Conservation (phyloP, 2,329 filamentous ascomycete genomes). For the Clathrospora elynae region DNA sequence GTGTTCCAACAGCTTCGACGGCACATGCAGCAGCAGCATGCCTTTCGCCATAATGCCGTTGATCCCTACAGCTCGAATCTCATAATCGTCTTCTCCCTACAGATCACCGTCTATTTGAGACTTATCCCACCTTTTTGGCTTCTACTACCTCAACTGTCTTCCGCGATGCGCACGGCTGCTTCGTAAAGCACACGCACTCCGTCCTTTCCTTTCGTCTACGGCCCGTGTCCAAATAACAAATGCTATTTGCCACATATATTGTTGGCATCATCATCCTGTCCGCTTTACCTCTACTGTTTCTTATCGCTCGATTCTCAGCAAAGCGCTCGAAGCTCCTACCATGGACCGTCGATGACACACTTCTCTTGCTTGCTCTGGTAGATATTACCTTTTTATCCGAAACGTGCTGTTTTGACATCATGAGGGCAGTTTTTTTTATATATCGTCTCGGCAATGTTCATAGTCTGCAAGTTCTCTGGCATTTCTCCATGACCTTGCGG, state of each 20-base stretch:
- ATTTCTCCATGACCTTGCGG: background rate
- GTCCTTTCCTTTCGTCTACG: conserved; percentile 6
- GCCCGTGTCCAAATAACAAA: conserved; percentile 6
- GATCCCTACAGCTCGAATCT: conserved; percentile 3
- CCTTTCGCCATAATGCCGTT: background rate
- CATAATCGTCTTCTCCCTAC: background rate
- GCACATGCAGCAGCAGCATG: conserved; percentile 7
- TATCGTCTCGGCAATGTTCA: conserved; percentile 19
- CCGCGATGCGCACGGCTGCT: conserved; percentile 13
- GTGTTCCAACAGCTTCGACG: conserved; percentile 21
- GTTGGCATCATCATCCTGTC: conserved; percentile 23
- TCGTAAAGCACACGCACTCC: conserved; percentile 10
- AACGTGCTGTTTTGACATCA: conserved; percentile 1
- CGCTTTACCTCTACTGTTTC: conserved; percentile 23
- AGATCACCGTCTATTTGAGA: conserved; percentile 8
- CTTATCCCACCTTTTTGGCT: conserved; percentile 6
- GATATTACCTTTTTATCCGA: background rate
- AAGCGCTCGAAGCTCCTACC: conserved; percentile 25
- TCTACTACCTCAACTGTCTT: conserved; percentile 3
- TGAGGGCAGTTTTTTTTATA: conserved; percentile 23
- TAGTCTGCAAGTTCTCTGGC: conserved; percentile 19
- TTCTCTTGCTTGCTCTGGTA: conserved; percentile 30
- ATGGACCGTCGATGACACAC: conserved; percentile 30
- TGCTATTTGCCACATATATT: conserved; percentile 18
- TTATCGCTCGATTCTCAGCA: conserved; percentile 24